phyloP scores from a whole-genome alignment of 2,329 filamentous ascomycete species.

The Tympanopsis confertula region DNA sequence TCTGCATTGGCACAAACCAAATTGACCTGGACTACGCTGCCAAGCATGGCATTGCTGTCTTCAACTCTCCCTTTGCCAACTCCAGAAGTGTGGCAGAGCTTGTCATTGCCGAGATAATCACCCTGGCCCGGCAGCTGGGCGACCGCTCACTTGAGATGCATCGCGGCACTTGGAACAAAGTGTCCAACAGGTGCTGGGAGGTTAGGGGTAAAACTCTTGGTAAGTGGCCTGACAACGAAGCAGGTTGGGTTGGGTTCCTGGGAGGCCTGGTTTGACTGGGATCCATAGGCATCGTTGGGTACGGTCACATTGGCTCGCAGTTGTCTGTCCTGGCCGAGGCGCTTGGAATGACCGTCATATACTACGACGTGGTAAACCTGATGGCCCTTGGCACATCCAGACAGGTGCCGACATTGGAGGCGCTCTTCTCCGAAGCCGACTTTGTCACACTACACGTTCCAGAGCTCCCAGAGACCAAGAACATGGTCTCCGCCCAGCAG shows the following conservation, averaged over 20 bases:
- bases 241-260: constrained; percentile 2
- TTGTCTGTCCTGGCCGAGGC: constrained; percentile 89
- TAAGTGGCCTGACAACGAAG: constrained; percentile 18
- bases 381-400: constrained; percentile 86
- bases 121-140: constrained; percentile 78
- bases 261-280: background rate
- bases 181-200: constrained; percentile 93
- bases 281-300: constrained; percentile 69
- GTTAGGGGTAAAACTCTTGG: constrained; percentile 93
- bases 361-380: constrained; percentile 87
- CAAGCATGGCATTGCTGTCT: constrained; percentile 80
- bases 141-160: constrained; percentile 94
- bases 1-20: constrained; percentile 97
- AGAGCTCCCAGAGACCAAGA: constrained; percentile 81
- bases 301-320: constrained; percentile 94
- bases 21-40: constrained; percentile 79
- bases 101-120: constrained; percentile 87
- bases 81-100: constrained; percentile 93
- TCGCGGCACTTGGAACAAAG: constrained; percentile 93
- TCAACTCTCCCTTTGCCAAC: constrained; percentile 98
- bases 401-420: constrained; percentile 69
- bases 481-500: constrained; percentile 74
- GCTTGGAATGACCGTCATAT: constrained; percentile 97
- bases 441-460: constrained; percentile 94
- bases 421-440: constrained; percentile 68